Base-by-base conservation (phyloP, 306 rosid genomes). In the Mucuna pruriens region DNA sequence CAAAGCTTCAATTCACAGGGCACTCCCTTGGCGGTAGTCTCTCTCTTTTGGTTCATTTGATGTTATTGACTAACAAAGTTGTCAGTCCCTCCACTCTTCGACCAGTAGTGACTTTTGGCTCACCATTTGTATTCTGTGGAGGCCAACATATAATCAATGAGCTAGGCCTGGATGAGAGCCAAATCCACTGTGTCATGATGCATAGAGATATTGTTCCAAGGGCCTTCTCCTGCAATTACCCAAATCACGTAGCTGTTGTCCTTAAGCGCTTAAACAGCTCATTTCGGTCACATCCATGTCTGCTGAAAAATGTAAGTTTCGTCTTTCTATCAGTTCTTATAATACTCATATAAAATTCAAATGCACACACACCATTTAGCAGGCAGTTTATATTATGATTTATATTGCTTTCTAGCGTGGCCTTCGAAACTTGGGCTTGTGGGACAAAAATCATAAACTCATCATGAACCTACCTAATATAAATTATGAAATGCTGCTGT, bases 11-110 rank as follows among this genome's bases (percentile, higher is more conserved):
- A 73, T 93, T 95, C 82, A 86, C 96, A 0, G 99, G 99, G 20
- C 99, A 95, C 71, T 95, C 98, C 52, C 97, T 95, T 22, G 99
- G 99, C 67, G 99, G 99, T 7, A 93, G 98, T 84, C 93, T 95
- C 1, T 91, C 98, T 73, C 98, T 95, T 81, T 64, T 95, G 66
- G 93, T 95, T 54, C 94, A 91, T 86, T 85, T 93, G 90, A 93
- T 95, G 98, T 87, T 95, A 2, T 72, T 90, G 73, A 80, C 76
- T 15, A 90, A 89, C 81, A 90, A 90, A 73, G 82, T 86, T 38
- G 92, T 91, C 31, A 87, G 82, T 10, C 86, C 98, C 49, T 91
- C 92, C 12, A 78, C 78, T 83, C 93, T 93, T n/a, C 66, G 66
- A 44, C 96, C 99, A 17, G 93, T 91, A 9, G 96, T 91, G 67